Evolutionary conservation across 805 yeast species (phyloP).

Genomic region (Saccharomycopsis sp.): DNA sequence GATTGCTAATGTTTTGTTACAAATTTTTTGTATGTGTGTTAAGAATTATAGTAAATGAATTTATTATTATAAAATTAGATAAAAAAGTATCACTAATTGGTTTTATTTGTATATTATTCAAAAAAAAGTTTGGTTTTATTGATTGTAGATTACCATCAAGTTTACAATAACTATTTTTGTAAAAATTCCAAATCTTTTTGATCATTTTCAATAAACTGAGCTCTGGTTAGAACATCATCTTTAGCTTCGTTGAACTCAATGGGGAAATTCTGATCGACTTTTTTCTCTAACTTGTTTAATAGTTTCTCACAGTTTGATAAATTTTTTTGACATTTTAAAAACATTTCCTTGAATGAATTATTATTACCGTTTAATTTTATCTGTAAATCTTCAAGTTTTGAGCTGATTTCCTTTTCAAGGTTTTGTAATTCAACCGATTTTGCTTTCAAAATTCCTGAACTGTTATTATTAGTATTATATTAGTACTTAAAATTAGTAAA

Average conservation of each 20-base stretch:
- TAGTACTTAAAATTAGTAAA: background rate
- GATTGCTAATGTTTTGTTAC: slow-evolving; percentile 20
- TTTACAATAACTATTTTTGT: too few relatives aligned
- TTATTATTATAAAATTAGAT: too few relatives aligned
- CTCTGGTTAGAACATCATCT: slow-evolving; percentile 12
- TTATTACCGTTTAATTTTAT: slow-evolving; percentile 5
- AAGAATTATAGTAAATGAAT: slow-evolving; percentile 19
- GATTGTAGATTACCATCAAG: too few relatives aligned
- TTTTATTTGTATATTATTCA: too few relatives aligned
- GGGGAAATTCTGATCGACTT: slow-evolving; percentile 10
- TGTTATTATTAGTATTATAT: background rate
- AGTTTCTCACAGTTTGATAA: slow-evolving; percentile 15
- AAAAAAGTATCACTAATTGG: too few relatives aligned
- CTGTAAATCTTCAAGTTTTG: slow-evolving; percentile 7
- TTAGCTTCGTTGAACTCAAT: slow-evolving; percentile 17
- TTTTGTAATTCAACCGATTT: slow-evolving; percentile 15
- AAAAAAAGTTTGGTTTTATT: background rate
- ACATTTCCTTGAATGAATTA: slow-evolving; percentile 12
- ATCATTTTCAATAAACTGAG: slow-evolving; percentile 7
- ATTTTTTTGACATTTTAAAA: slow-evolving; percentile 9
- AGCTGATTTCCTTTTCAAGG: slow-evolving; percentile 9
- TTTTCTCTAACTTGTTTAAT: slow-evolving; percentile 2
- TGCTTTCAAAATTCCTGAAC: slow-evolving; percentile 17
- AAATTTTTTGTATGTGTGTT: slow-evolving; percentile 28
- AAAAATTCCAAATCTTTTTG: slow-evolving; percentile 5